These are phyloP conservation scores for Dictyostelium firmibasis DNA, from an alignment of 78 protist species.

Conservation along the genomic window DNA sequence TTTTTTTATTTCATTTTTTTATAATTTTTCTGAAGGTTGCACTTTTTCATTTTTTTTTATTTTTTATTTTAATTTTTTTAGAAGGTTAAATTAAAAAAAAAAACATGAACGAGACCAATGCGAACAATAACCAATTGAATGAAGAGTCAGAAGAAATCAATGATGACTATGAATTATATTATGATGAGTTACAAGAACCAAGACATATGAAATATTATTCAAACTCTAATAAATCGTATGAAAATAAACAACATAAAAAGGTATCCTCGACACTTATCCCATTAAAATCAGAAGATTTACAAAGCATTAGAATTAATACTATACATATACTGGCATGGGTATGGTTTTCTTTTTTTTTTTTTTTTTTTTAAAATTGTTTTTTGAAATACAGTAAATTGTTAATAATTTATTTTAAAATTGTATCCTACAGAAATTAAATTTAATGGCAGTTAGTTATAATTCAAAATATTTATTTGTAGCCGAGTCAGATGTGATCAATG, in stretches of 20 bases:
- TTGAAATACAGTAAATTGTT: too few relatives aligned
- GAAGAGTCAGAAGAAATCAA: background rate
- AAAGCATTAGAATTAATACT: slow-evolving; percentile 1
- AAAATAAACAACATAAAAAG: background rate
- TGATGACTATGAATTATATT: background rate
- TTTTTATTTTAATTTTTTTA: too few relatives aligned
- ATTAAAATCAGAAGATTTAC: background rate
- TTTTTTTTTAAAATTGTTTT: too few relatives aligned
- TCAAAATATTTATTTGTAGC: slow-evolving; percentile 23
- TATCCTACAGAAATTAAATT: slow-evolving; percentile 77
- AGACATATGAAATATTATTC: background rate
- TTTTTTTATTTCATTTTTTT: background rate
- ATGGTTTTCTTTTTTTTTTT: background rate
- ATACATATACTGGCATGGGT: background rate
- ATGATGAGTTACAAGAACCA: background rate
- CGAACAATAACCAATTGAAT: background rate
- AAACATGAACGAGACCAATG: background rate
- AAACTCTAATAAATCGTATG: background rate
- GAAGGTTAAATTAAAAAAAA: too few relatives aligned
- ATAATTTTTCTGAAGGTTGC: background rate
- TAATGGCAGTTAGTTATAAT: slow-evolving; percentile 63
- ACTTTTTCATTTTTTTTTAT: too few relatives aligned
- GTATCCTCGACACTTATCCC: background rate
- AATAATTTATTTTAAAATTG: too few relatives aligned
- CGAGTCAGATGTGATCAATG: slow-evolving; percentile 1